A percentile compares a stretch with the other conserved stretches of the same genome.
These are phyloP conservation scores for Vaccinium vitisidaea DNA, from an alignment of 148 eudicot genomes.

Conservation along the genomic window DNA sequence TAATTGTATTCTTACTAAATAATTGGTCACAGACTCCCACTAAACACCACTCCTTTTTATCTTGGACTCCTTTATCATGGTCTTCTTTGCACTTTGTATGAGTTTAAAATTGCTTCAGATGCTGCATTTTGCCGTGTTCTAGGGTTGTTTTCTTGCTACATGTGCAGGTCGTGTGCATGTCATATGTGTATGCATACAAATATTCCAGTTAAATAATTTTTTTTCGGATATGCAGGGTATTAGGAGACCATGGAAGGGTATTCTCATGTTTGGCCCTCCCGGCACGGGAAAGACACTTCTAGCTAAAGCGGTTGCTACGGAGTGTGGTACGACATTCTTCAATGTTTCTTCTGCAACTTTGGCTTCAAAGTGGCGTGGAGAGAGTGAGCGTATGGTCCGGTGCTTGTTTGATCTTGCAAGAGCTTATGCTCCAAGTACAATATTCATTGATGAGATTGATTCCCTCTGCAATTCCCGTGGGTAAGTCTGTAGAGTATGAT, in stretches of 20 bases:
- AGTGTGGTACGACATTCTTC: slow-evolving; percentile 96
- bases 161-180: background rate
- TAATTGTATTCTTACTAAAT: background rate
- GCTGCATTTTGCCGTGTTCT: slow-evolving; percentile 2
- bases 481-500: slow-evolving; percentile 36
- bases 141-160: slow-evolving; percentile 7
- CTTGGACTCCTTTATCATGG: background rate
- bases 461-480: slow-evolving; percentile 97
- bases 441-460: slow-evolving; percentile 98
- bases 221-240: slow-evolving; percentile 58
- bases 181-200: background rate
- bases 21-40: background rate
- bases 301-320: slow-evolving; percentile 99
- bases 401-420: slow-evolving; percentile 95
- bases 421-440: slow-evolving; percentile 97
- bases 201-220: background rate
- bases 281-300: slow-evolving; percentile 98
- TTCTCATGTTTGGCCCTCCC: slow-evolving; percentile 99
- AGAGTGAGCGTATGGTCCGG: slow-evolving; percentile 98
- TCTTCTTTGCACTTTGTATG: background rate
- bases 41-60: background rate
- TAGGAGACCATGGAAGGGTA: slow-evolving; percentile 99
- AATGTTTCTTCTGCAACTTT: slow-evolving; percentile 97
- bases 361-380: slow-evolving; percentile 99
- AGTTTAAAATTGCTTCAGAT: background rate